Evolutionary conservation across 257 asterid species (phyloP).

Genomic region (Cinchona pubescens): DNA sequence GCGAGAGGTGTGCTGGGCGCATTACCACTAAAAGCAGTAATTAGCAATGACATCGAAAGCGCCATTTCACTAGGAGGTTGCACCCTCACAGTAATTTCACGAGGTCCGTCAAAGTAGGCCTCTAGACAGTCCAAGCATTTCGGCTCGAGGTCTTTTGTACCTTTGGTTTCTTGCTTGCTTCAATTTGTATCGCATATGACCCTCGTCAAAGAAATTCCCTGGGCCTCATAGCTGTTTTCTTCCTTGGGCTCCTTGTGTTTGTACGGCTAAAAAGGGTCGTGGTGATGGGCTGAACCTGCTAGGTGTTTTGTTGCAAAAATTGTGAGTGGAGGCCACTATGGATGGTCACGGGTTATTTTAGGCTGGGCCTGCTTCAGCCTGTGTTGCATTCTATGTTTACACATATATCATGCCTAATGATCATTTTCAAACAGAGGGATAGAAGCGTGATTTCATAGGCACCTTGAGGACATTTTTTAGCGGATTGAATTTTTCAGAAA

Average conservation of each 20-base stretch:
- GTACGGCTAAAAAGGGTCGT: slow-evolving; percentile 51
- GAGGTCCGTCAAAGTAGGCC: slow-evolving; percentile 46
- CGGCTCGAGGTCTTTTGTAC: slow-evolving; percentile 65
- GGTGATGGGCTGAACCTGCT: slow-evolving; percentile 88
- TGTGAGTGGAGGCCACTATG: slow-evolving; percentile 77
- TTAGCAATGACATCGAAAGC: slow-evolving; percentile 36
- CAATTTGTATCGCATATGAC: slow-evolving; percentile 82
- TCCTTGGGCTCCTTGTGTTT: slow-evolving; percentile 60
- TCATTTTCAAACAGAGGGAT: slow-evolving; percentile 51
- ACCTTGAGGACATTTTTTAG: neutral
- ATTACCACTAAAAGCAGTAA: slow-evolving; percentile 61
- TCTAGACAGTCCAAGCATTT: slow-evolving; percentile 53
- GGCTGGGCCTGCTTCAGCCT: slow-evolving; percentile 63
- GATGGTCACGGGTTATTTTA: slow-evolving; percentile 78
- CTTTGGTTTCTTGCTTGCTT: slow-evolving; percentile 56
- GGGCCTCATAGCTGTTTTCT: slow-evolving; percentile 44
- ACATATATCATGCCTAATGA: slow-evolving; percentile 57
- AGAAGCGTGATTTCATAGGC: slow-evolving; percentile 50
- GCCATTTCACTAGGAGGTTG: slow-evolving; percentile 71
- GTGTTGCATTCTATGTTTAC: slow-evolving; percentile 57
- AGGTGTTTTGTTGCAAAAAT: slow-evolving; percentile 71
- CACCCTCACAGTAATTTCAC: slow-evolving; percentile 43
- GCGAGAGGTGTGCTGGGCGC: slow-evolving; percentile 64
- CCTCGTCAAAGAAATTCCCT: slow-evolving; percentile 50
- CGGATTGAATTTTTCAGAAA: too few species aligned